Base-by-base conservation (phyloP, 140 eudicot genomes). In the Oenanthe javanica region DNA sequence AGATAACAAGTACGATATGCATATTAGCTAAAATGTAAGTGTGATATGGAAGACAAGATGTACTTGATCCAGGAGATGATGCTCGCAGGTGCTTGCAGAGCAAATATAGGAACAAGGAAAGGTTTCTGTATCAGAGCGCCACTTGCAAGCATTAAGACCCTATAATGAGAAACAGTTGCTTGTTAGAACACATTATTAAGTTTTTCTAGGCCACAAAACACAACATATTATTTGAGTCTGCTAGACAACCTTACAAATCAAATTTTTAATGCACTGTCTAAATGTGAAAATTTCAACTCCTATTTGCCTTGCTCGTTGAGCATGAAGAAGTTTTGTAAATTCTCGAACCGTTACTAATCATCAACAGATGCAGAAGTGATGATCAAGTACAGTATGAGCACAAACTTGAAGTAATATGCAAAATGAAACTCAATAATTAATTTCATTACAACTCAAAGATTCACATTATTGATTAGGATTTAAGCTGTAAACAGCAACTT, bases 51-150 rank as follows among this genome's bases (percentile, higher is more conserved):
- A 82, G 79, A 81, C 94, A 18, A 55, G 63, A 55, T 1, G 79
- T 89, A 95, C 99, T 87, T 90, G 87, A 95, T 95, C 99, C 99
- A 95, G 23, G 97, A 83, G 76, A 85, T 76, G 77, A 95, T 48
- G 85, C 85, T 85, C 69, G 89, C 86, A 79, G 99, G 99, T 59
- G 99, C 99, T 84, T 92, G 97, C 61, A 95, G 87, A 83, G 90
- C 97, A 84, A 95, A 86, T 31, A 88, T 87, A 63, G 97, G 97
- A 81, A 95, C 99, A 83, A 95, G 88, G 82, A 89, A 90, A n/a
- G 99, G 75, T 80, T 88, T 95, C 84, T 88, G 94, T 54, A 95
- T 90, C 4, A 92, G 85, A 63, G 97, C 86, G 45, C 99, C 97
- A 74, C 55, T 90, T 57, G 78, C 92, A 77, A 95, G 83, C 99